Conservation (phyloP, 1,284 basidiomycete genomes). For the Trametes sp. region DNA sequence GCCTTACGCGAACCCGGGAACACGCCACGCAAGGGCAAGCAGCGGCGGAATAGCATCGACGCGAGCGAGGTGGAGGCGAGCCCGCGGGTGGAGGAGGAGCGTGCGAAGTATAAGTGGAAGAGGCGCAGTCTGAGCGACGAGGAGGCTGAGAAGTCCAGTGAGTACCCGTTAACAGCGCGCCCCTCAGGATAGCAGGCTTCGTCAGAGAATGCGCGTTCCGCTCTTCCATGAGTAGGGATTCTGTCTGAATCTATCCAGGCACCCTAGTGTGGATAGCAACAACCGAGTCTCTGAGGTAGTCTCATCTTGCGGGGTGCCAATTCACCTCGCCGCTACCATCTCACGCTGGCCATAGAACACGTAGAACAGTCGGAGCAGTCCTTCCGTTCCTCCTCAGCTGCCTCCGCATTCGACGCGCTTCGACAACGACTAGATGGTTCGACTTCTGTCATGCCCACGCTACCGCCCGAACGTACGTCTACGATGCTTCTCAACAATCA, state of each 20-base stretch:
- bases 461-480: conserved; percentile 37
- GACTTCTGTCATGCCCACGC: conserved; percentile 28
- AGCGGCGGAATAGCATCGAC: conserved; percentile 65
- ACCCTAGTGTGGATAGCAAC: no score
- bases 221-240: no score
- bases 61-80: conserved; percentile 66
- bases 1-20: conserved; percentile 67
- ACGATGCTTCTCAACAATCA: not conserved
- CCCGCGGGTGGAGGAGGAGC: conserved; percentile 54
- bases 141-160: conserved; percentile 66
- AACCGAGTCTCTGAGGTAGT: no score
- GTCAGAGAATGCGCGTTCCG: not conserved
- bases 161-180: conserved; percentile 35
- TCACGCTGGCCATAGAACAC: conserved; percentile 7
- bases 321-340: not conserved
- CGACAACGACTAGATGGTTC: conserved; percentile 37
- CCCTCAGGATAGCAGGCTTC: not conserved
- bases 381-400: conserved; percentile 32
- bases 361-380: conserved; percentile 34
- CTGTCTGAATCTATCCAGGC: no score
- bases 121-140: conserved; percentile 72
- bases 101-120: conserved; percentile 57
- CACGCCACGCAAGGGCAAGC: conserved; percentile 60
- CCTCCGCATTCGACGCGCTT: conserved; percentile 41
- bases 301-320: no score